Conservation (phyloP, 73 alveolate genomes). For the Loxodes magnus region DNA sequence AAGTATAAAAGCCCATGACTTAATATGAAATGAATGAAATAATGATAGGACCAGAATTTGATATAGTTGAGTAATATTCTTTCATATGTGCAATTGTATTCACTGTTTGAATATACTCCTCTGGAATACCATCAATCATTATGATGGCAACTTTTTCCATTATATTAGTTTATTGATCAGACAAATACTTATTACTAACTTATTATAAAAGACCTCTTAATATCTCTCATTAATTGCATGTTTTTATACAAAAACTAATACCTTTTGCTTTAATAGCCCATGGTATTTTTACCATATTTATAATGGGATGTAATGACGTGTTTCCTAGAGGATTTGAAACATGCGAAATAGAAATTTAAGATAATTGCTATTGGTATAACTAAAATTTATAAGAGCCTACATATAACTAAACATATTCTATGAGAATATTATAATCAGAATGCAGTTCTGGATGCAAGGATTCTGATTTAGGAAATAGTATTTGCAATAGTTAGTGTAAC, state of each 20-base stretch:
- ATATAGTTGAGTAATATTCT: conserved; percentile 33
- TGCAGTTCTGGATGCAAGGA: too few species aligned
- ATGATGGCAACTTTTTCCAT: conserved; percentile 1
- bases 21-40: conserved; percentile 33
- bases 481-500: too few species aligned
- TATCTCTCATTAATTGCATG: conserved; percentile 14
- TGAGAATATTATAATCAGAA: too few species aligned
- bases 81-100: conserved; percentile 18
- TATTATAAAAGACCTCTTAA: conserved; percentile 26
- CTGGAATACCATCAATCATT: conserved; percentile 50
- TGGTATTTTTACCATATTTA: conserved; percentile 27
- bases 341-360: too few species aligned
- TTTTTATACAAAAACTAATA: conserved; percentile 2
- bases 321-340: too few species aligned
- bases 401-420: too few species aligned
- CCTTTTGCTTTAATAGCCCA: conserved; percentile 25
- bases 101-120: conserved; percentile 24
- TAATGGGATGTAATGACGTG: conserved; percentile 11
- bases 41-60: conserved; percentile 51
- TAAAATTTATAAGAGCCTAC: too few species aligned
- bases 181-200: conserved; percentile 22
- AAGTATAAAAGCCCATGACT: conserved; percentile 15
- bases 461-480: too few species aligned
- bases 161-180: conserved; percentile 41
- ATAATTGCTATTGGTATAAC: too few species aligned